A percentile compares a stretch with the other conserved stretches of the same genome.
These are phyloP conservation scores for Penicillium sp. DNA, from an alignment of 2,329 filamentous ascomycete genomes.

Conservation along the genomic window DNA sequence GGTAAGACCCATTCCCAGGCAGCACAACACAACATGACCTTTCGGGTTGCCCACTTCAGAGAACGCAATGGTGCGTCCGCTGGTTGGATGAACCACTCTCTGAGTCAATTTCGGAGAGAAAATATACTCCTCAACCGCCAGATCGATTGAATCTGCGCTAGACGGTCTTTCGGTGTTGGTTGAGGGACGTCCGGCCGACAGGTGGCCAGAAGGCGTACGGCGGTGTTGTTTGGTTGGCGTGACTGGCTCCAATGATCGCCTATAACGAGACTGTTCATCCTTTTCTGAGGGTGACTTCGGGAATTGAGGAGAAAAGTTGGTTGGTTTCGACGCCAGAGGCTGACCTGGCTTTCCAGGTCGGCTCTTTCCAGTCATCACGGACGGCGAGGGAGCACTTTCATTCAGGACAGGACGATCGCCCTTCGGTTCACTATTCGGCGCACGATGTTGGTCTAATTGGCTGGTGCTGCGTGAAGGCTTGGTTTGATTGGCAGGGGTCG, in stretches of 20 bases:
- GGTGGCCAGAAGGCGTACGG: slow-evolving; percentile 40
- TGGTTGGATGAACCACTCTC: slow-evolving; percentile 81
- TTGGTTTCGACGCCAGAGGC: slow-evolving; percentile 29
- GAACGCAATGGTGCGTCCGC: slow-evolving; percentile 85
- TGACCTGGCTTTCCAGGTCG: slow-evolving; percentile 31
- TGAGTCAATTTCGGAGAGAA: slow-evolving; percentile 81
- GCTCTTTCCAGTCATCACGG: slow-evolving; percentile 61
- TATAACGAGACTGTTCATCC: slow-evolving; percentile 26
- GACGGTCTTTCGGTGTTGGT: slow-evolving; percentile 68
- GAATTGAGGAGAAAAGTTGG: slow-evolving; percentile 25
- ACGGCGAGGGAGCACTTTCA: slow-evolving; percentile 68
- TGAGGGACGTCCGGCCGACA: slow-evolving; percentile 41
- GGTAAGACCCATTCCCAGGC: slow-evolving; percentile 95
- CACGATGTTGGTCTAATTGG: slow-evolving; percentile 15
- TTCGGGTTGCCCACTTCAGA: slow-evolving; percentile 93
- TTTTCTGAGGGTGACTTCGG: slow-evolving; percentile 33
- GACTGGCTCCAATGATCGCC: slow-evolving; percentile 30
- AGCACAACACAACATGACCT: slow-evolving; percentile 91
- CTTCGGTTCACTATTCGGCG: slow-evolving; percentile 3
- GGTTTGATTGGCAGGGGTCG: slow-evolving; percentile 12
- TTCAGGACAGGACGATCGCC: slow-evolving; percentile 31
- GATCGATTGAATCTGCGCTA: slow-evolving; percentile 82
- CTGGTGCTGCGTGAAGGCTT: slow-evolving; percentile 18
- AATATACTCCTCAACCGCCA: slow-evolving; percentile 82
- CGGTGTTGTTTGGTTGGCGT: slow-evolving; percentile 33